These are phyloP conservation scores for Afroboletus lepidellus DNA, from an alignment of 1,284 basidiomycete species.

Conservation along the genomic window DNA sequence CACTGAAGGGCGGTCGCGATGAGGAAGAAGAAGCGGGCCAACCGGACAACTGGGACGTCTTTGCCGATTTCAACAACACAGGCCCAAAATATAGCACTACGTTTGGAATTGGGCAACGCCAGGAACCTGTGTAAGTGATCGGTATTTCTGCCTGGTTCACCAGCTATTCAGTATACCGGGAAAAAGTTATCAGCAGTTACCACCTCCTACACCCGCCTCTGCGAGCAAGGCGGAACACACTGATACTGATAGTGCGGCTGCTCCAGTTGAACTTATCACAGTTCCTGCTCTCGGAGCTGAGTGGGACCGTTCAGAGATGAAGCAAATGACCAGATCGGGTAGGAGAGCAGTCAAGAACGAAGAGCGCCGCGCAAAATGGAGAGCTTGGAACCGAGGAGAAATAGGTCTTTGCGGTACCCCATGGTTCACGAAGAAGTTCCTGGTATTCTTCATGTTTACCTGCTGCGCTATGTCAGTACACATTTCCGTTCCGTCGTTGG, in stretches of 20 bases:
- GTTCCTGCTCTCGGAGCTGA: slow-evolving; percentile 86
- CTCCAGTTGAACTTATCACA: slow-evolving; percentile 78
- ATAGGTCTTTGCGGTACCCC: slow-evolving; percentile 68
- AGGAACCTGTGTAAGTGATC: slow-evolving; percentile 38
- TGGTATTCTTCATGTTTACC: slow-evolving; percentile 68
- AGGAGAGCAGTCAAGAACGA: slow-evolving; percentile 60
- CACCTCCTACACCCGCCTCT: slow-evolving; percentile 38
- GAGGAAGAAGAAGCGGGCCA: slow-evolving; percentile 46
- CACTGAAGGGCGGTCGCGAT: slow-evolving; percentile 69
- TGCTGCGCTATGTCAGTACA: slow-evolving; percentile 60
- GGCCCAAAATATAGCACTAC: slow-evolving; percentile 76
- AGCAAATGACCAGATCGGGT: slow-evolving; percentile 68
- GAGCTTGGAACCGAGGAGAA: slow-evolving; percentile 70
- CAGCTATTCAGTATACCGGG: slow-evolving; percentile 3
- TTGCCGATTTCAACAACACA: slow-evolving; percentile 87
- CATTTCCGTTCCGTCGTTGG: background rate
- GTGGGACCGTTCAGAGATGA: slow-evolving; percentile 78
- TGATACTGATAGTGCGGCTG: slow-evolving; percentile 34
- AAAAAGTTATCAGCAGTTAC: slow-evolving; percentile 50
- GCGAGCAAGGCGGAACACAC: slow-evolving; percentile 29
- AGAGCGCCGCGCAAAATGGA: slow-evolving; percentile 55
- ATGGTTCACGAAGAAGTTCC: slow-evolving; percentile 69
- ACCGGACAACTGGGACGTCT: slow-evolving; percentile 74
- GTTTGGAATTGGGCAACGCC: slow-evolving; percentile 42
- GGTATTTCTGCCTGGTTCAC: background rate